Conservation (phyloP, 331 rosid genomes). For the Malus hybrid region DNA sequence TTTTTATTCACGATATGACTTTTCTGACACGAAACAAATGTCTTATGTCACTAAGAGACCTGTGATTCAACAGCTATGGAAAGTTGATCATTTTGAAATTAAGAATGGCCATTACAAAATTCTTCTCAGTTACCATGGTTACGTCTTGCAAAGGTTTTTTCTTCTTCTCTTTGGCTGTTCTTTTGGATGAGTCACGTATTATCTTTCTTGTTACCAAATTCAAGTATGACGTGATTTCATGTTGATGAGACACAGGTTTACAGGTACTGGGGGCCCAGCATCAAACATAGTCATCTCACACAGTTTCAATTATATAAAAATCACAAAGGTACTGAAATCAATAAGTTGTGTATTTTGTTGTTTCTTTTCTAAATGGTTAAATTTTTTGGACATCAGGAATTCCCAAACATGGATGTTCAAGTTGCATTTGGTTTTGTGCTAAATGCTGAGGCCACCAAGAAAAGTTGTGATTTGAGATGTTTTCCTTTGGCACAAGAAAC, state of each 20-base stretch:
- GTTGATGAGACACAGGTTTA: conserved; percentile 45
- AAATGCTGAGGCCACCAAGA: conserved; percentile 38
- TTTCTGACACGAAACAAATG: neutral
- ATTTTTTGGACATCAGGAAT: conserved; percentile 35
- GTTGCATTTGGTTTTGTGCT: conserved; percentile 70
- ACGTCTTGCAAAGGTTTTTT: conserved; percentile 59
- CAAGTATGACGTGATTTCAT: conserved; percentile 7
- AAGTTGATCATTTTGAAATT: conserved; percentile 48
- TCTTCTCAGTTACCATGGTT: conserved; percentile 60
- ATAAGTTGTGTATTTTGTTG: neutral
- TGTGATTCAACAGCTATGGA: conserved; percentile 53
- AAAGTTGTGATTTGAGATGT: conserved; percentile 31
- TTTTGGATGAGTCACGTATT: neutral
- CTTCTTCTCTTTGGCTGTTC: neutral
- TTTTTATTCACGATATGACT: conserved; percentile 11
- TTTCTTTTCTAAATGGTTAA: conserved; percentile 5
- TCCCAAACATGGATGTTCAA: conserved; percentile 53
- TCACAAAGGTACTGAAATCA: conserved; percentile 51
- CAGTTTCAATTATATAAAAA: conserved; percentile 39
- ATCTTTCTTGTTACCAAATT: conserved; percentile 4
- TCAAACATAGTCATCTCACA: conserved; percentile 41
- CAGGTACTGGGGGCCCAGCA: conserved; percentile 28
- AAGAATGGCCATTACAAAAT: conserved; percentile 45
- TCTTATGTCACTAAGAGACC: conserved; percentile 14
- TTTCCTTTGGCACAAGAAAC: conserved; percentile 48